These are phyloP conservation scores for Ochetophila trinervis DNA, from an alignment of 306 rosid genomes.

Conservation along the genomic window DNA sequence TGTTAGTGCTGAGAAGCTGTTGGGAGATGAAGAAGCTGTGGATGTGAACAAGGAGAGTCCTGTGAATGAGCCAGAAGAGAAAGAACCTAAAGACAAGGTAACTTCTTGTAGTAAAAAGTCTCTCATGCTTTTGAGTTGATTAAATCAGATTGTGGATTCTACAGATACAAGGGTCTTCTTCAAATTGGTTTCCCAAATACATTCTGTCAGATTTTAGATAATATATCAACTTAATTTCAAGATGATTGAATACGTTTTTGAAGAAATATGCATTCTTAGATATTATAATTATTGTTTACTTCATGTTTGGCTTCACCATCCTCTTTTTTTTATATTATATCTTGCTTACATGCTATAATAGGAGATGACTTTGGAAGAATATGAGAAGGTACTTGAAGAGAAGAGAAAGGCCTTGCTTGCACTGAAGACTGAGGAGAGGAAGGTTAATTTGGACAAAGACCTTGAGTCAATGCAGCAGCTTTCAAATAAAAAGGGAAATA, in stretches of 20 bases:
- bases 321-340: not conserved
- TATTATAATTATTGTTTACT: not conserved
- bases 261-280: not conserved
- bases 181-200: too few species aligned
- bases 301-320: not conserved
- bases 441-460: constrained; percentile 64
- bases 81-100: constrained; percentile 92
- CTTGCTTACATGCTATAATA: constrained; percentile 9
- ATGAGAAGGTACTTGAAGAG: constrained; percentile 83
- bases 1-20: constrained; percentile 62
- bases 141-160: not conserved
- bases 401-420: constrained; percentile 72
- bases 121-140: not conserved
- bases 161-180: too few species aligned
- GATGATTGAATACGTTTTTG: not conserved
- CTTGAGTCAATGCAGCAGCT: constrained; percentile 80
- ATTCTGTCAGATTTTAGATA: too few species aligned
- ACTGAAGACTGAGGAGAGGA: constrained; percentile 65
- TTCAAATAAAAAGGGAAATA: constrained; percentile 67
- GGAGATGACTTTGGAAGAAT: constrained; percentile 98
- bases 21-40: constrained; percentile 44
- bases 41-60: constrained; percentile 73
- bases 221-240: not conserved
- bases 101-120: not conserved
- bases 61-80: constrained; percentile 60